These are phyloP conservation scores for Bocquillonia castaneifolia DNA, from an alignment of 441 rosid genomes.

Conservation along the genomic window DNA sequence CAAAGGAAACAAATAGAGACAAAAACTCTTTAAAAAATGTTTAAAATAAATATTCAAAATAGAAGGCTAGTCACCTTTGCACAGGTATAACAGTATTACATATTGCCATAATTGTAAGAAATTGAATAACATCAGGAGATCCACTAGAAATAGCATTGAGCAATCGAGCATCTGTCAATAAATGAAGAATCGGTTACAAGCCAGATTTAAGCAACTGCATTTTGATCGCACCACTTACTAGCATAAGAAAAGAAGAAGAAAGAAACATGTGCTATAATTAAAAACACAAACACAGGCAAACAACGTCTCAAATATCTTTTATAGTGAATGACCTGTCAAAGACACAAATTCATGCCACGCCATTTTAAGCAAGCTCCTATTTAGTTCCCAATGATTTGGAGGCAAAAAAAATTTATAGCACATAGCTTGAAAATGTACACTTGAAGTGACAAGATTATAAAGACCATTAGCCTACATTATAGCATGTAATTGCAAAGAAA, in stretches of 20 bases:
- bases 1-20: background rate
- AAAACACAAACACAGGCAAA: background rate
- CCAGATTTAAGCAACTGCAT: background rate
- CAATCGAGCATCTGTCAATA: constrained; percentile 56
- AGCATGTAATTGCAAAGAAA: constrained; percentile 5
- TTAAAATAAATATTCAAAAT: background rate
- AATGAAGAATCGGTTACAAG: constrained; percentile 19
- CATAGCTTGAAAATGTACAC: background rate
- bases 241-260: background rate
- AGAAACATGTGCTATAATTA: background rate
- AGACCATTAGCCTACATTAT: background rate
- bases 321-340: too few species aligned
- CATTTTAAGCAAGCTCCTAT: background rate
- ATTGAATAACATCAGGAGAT: constrained; percentile 76
- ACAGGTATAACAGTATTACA: constrained; percentile 94
- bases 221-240: background rate
- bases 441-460: background rate
- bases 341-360: too few species aligned
- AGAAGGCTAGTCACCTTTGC: constrained; percentile 47
- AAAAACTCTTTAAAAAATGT: background rate
- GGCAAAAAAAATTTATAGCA: too few species aligned
- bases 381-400: background rate
- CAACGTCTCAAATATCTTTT: constrained; percentile 7
- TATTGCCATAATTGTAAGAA: constrained; percentile 90
- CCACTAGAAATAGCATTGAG: constrained; percentile 68